phyloP scores from a whole-genome alignment of 495 filamentous ascomycete species.

The Aspergillus diversus region DNA sequence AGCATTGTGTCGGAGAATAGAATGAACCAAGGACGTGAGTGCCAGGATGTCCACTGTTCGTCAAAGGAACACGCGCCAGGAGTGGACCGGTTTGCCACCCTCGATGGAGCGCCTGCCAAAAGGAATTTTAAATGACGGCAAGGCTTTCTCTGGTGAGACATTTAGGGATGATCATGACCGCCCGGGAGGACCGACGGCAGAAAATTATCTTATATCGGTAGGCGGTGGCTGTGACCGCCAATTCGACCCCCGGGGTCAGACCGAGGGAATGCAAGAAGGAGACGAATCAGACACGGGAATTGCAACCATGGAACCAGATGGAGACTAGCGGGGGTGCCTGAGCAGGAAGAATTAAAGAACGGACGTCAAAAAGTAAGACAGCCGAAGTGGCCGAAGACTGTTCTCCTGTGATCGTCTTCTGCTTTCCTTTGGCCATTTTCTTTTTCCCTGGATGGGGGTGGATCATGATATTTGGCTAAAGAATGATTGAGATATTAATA shows the following conservation, averaged over 20 bases:
- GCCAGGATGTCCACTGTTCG: neutral
- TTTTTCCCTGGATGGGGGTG: neutral
- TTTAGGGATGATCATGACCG: neutral
- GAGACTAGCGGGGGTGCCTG: constrained; percentile 4
- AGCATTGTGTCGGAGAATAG: neutral
- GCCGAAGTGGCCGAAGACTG: neutral
- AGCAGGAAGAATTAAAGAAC: neutral
- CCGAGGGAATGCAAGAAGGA: neutral
- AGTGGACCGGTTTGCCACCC: constrained; percentile 5
- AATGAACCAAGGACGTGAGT: neutral
- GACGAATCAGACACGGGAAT: neutral
- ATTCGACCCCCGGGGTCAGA: neutral
- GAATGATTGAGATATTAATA: constrained; percentile 16
- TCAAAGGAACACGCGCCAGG: neutral
- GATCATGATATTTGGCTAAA: neutral
- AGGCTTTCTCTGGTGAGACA: neutral
- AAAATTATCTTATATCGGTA: neutral
- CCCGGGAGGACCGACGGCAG: neutral
- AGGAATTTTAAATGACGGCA: neutral
- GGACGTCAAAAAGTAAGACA: constrained; percentile 4
- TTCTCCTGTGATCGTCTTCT: neutral
- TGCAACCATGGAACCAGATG: constrained; percentile 1
- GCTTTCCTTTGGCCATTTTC: neutral
- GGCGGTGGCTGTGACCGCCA: neutral
- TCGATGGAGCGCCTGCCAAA: neutral